Conservation (phyloP, 2,329 filamentous ascomycete genomes). For the Pyrenochaeta sp. region DNA sequence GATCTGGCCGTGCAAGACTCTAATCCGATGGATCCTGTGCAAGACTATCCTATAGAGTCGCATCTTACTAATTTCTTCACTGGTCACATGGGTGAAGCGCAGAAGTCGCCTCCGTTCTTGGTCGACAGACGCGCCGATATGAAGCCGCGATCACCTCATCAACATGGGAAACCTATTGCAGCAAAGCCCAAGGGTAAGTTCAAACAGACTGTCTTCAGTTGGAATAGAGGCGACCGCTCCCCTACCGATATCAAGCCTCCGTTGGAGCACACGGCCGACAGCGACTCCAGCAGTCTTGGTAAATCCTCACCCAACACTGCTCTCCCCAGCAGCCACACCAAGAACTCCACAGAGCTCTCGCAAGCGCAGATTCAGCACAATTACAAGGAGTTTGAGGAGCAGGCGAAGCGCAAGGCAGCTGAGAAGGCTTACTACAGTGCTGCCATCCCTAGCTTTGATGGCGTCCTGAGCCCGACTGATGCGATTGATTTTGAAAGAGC, state of each 20-base stretch:
- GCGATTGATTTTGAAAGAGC: slow-evolving; percentile 28
- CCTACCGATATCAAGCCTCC: background rate
- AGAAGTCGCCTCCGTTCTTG: background rate
- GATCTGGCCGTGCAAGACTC: too few species aligned
- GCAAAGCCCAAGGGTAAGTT: background rate
- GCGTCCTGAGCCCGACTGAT: slow-evolving; percentile 12
- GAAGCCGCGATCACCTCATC: background rate
- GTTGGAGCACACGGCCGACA: background rate
- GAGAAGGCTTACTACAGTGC: slow-evolving; percentile 8
- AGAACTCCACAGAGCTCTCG: slow-evolving; percentile 1
- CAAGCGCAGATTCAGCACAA: slow-evolving; percentile 24
- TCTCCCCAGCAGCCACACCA: background rate
- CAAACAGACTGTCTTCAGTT: background rate
- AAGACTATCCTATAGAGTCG: background rate
- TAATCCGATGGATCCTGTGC: background rate
- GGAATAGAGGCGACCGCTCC: background rate
- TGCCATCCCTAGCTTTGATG: slow-evolving; percentile 6
- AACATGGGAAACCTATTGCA: background rate
- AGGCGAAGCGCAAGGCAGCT: slow-evolving; percentile 9
- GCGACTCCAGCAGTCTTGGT: background rate
- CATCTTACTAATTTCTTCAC: background rate
- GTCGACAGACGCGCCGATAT: background rate
- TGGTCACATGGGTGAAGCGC: slow-evolving; percentile 4
- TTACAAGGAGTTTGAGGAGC: slow-evolving; percentile 21
- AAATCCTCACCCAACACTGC: background rate